Base-by-base conservation (phyloP, 352 stramenopile species). In the Thalassiosira allenii region DNA sequence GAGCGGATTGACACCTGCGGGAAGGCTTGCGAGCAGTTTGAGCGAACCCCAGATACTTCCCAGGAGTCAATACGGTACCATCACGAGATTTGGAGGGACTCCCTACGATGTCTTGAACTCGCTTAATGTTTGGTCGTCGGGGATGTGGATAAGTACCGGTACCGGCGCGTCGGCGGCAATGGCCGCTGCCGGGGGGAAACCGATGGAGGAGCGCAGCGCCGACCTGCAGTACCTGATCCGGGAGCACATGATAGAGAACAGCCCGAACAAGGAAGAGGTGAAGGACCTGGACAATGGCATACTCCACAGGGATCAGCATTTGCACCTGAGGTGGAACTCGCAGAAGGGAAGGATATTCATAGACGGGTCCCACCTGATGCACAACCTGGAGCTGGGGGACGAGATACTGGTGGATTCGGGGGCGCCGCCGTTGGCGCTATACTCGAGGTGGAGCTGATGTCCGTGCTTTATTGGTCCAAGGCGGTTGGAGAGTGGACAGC, bases 121-220 rank as follows among this genome's bases (percentile, higher is more conserved):
- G 37, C 76, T 95, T n/a, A 97, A 97, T 84, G 91, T 96, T n/a
- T 97, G 94, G 94, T 94, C 83, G 9, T 94, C 83, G 3, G 94
- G 94, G 2, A 91, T 97, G 67, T 97, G 94, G 92, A 67, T 97
- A 29, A 94, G 63, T 30, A 97, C 94, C 20, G 74, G 88, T 6
- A 96, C 93, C 17, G 94, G 94, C 30, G 92, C 90, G 11, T 93
- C 89, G 23, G 94, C 92, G 11, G 91, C 88, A 9, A 97, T 97
- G 90, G 75, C 78, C 44, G 91, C 92, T 25, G 94, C 93, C 2
- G 94, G 93, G 17, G 93, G 94, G n/a, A 73, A 88, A 58, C 52
- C 67, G 0, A 95, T 96, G 89, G 83, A 93, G 57, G 32, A 80
- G 1, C 59, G 72, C n/a, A 83, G 71, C 20, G 54, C 58, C 2